Evolutionary conservation across 805 yeast species (phyloP).

Genomic region (Babjeviella inositovora): DNA sequence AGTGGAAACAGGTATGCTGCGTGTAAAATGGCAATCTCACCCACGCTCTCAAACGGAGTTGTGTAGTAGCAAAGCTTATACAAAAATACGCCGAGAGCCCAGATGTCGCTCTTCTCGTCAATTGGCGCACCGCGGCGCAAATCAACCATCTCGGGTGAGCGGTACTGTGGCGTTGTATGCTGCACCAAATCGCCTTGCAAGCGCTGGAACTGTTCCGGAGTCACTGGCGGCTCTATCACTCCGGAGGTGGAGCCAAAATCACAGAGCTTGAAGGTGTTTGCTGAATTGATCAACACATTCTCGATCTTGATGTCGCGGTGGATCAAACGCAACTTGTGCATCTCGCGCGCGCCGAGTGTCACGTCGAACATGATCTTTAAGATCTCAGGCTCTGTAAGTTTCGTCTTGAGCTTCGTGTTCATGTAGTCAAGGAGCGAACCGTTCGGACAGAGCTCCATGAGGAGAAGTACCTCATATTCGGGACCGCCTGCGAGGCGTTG

Average conservation of each 20-base stretch:
- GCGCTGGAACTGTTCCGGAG: conserved; percentile 55
- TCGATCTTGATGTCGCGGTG: conserved; percentile 94
- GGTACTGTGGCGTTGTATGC: conserved; percentile 91
- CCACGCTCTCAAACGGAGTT: conserved; percentile 88
- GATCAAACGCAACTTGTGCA: conserved; percentile 70
- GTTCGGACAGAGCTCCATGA: conserved; percentile 90
- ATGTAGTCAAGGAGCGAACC: conserved; percentile 78
- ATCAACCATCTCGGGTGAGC: conserved; percentile 95
- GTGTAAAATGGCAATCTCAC: conserved; percentile 74
- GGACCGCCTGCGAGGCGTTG: conserved; percentile 31
- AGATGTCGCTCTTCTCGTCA: conserved; percentile 84
- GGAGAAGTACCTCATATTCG: conserved; percentile 72
- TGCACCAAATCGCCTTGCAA: conserved; percentile 72
- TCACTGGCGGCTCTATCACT: conserved; percentile 58
- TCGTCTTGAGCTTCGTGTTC: conserved; percentile 73
- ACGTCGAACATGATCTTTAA: conserved; percentile 75
- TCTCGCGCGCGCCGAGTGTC: conserved; percentile 60
- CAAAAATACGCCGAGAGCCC: conserved; percentile 92
- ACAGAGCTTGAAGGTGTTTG: conserved; percentile 63
- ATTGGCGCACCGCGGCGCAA: conserved; percentile 69
- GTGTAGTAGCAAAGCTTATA: conserved; percentile 85
- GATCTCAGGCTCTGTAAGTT: conserved; percentile 63
- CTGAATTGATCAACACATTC: conserved; percentile 68
- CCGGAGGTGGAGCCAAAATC: conserved; percentile 88
- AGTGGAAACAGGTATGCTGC: conserved; percentile 69